Evolutionary conservation across 2,329 filamentous ascomycete species (phyloP).

Genomic region (Lasiodiplodia theobromae): DNA sequence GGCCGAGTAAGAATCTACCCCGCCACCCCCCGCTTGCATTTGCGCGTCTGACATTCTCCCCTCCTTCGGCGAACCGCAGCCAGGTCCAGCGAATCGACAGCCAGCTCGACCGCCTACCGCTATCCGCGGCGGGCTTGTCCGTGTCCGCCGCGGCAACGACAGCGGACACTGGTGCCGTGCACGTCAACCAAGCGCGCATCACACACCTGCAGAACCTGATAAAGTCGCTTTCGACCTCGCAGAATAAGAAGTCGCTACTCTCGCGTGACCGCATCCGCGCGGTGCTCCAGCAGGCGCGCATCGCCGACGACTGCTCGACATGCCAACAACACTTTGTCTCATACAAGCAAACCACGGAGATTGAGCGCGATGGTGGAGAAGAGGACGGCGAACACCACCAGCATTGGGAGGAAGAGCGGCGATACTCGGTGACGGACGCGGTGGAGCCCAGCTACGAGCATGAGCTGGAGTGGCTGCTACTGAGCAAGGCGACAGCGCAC

Average conservation of each 20-base stretch:
- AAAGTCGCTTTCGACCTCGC: conserved; percentile 69
- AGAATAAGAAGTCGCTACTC: conserved; percentile 65
- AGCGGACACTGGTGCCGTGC: neutral
- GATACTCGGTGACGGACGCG: conserved; percentile 16
- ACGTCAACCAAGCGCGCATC: conserved; percentile 56
- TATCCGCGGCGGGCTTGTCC: conserved; percentile 42
- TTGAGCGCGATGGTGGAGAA: conserved; percentile 37
- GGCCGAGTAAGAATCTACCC: conserved; percentile 45
- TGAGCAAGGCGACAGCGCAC: conserved; percentile 92
- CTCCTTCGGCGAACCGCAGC: conserved; percentile 44
- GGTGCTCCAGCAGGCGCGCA: conserved; percentile 68
- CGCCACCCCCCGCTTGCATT: neutral
- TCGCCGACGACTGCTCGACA: conserved; percentile 52
- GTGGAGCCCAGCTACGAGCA: conserved; percentile 62
- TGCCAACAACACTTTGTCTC: conserved; percentile 46
- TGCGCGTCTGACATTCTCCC: neutral
- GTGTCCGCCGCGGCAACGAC: conserved; percentile 33
- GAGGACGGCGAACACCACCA: conserved; percentile 31
- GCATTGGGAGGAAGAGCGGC: conserved; percentile 37
- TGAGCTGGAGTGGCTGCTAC: conserved; percentile 88
- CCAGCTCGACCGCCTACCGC: conserved; percentile 64
- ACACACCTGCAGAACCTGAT: conserved; percentile 70
- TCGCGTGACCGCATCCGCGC: conserved; percentile 63
- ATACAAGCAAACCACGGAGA: neutral
- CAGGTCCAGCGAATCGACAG: conserved; percentile 65